Evolutionary conservation across 2,329 filamentous ascomycete species (phyloP), one percentile per base, ranked within the genome.

Genomic region (Trichothecium roseum): DNA sequence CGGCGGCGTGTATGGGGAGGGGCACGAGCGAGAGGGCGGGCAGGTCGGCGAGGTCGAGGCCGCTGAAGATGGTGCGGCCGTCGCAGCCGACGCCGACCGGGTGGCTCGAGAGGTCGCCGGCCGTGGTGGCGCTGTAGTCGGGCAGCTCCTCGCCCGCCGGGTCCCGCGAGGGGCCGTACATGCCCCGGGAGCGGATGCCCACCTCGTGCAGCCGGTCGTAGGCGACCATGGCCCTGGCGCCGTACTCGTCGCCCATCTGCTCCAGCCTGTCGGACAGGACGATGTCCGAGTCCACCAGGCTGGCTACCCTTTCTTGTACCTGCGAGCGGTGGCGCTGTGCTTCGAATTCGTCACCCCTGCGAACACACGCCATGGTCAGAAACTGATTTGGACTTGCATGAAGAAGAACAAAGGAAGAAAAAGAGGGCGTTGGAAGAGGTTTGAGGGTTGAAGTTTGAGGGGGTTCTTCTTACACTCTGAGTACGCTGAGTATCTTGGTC

Each of bases 41-140:
- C 10, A 47, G 24, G 32, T 47, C 41, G 10, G 15, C 34, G 7
- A 47, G 37, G 12, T 35, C 35, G 3, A 45, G 39, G 18, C 40
- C 38, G 8, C 43, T 40, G 22, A 43, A 47, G 36, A 40, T 17
- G 33, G 38, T 39, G 37, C 43, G 43, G 22, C 35, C 31, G 7
- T 16, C 29, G n/a, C 40, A 34, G 3, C 31, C 39, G 33, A 46
- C 42, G 27, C 40, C 32, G 16, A 44, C 36, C 6, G 20, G 20
- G 20, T 24, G 20, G 20, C 20, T 24, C 18, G 38, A 41, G 29
- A 34, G 40, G 39, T 64, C 44, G 40, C 47, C 46, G 37, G 40
- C 36, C 18, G 49, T 48, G 14, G 51, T 45, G 12, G 37, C 34
- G 18, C 30, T 22, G 34, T 45, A 45, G 33, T 40, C 34, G 20